These are phyloP conservation scores for Zygotorulaspora sp. DNA, from an alignment of 805 yeast species.

Conservation along the genomic window DNA sequence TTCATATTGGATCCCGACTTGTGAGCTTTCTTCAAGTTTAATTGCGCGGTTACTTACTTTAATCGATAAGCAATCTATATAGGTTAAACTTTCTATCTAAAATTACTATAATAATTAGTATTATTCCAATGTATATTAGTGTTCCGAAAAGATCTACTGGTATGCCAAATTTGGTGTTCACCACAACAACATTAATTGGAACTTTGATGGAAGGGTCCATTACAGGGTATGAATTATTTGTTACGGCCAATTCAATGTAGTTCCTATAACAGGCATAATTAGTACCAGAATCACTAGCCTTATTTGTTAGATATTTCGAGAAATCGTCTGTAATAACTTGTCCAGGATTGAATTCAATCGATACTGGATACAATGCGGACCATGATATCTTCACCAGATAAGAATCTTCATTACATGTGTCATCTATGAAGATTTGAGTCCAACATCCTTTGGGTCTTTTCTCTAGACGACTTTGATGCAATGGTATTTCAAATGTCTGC, in stretches of 20 bases:
- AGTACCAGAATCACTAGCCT: not conserved
- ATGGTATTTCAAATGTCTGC: slow-evolving; percentile 7
- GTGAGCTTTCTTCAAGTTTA: too few species aligned
- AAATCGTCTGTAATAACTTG: not conserved
- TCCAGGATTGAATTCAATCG: slow-evolving; percentile 10
- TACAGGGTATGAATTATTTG: slow-evolving; percentile 22
- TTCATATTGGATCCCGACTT: slow-evolving; percentile 45
- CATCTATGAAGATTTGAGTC: slow-evolving; percentile 15
- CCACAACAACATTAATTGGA: slow-evolving; percentile 24
- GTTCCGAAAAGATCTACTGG: slow-evolving; percentile 27
- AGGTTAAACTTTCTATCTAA: slow-evolving; percentile 11
- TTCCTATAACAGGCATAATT: not conserved
- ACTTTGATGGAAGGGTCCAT: slow-evolving; percentile 9
- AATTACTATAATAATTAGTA: slow-evolving; percentile 8
- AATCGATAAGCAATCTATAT: slow-evolving; percentile 7
- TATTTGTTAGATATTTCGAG: not conserved
- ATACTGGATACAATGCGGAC: slow-evolving; percentile 31
- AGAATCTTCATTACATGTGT: slow-evolving; percentile 15
- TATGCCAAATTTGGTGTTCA: slow-evolving; percentile 19
- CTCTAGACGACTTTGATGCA: not conserved
- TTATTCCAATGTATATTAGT: slow-evolving; percentile 14
- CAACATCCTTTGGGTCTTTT: slow-evolving; percentile 4
- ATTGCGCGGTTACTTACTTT: too few species aligned
- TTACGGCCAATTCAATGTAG: slow-evolving; percentile 10
- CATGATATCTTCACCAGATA: slow-evolving; percentile 31